Evolutionary conservation across 805 yeast species (phyloP), one percentile per base, ranked within the genome.

Genomic region (Sugiyamaella americana): DNA sequence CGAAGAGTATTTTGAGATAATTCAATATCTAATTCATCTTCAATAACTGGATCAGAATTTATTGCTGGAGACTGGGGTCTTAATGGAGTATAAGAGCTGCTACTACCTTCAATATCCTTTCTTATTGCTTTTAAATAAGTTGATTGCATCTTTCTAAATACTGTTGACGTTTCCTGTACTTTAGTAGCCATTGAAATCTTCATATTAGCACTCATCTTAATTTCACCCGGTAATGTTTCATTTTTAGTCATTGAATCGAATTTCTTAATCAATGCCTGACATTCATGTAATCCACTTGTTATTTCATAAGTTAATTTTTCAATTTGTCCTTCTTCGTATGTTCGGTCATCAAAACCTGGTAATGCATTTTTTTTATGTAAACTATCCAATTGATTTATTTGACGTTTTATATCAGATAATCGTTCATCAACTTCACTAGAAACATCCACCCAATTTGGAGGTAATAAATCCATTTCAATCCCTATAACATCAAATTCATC

Each of bases 281-380:
- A 82, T 47, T 75, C 72, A 61, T 89, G 96, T 52, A 91, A 84
- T 50, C 74, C 63, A 41, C 79, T 78, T 24, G 96, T 86, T 43
- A 91, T 80, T 17, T 75, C 71, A 55, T 78, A 81, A 47, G 91
- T 87, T 54, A 88, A 65, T 44, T 76, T 76, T 58, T 93, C 96
- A 50, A 93, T 87, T 59, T 79, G 78, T 43, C 74, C 74, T 53
- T 89, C 96, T 54, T 87, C 84, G 29, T 71, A 71, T 13, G 80
- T 74, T 51, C 87, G 79, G 64, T 93, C 98, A 55, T 78, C 82
- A 61, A 87, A 86, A 18, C 93, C 93, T 1, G 97, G 96, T 30
- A 93, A 74, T 11, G 91, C 72, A 55, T 88, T 82, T 65, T 82
- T 84, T 62, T 84, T 82, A 63, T 93, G 93, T 30, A 87, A 65